A percentile compares a stretch with the other conserved stretches of the same genome.
phyloP scores from a whole-genome alignment of 768 basidiomycete species.

The Boletus edulis region DNA sequence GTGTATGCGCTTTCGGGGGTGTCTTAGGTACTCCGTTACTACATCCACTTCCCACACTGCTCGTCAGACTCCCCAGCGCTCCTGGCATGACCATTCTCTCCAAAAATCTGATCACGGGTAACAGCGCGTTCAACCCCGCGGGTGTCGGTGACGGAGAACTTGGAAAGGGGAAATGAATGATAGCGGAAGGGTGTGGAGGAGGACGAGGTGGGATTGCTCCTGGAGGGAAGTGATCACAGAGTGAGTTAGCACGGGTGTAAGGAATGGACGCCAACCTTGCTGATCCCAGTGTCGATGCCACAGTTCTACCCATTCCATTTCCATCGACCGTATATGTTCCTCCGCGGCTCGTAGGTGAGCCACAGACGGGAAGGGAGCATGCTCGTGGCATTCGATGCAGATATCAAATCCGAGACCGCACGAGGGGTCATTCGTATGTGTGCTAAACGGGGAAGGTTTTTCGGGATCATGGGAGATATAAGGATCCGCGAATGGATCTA shows the following conservation, averaged over 20 bases:
- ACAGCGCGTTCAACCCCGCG: conserved; percentile 52
- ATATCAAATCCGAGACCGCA: conserved; percentile 75
- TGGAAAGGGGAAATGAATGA: conserved; percentile 76
- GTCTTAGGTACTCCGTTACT: conserved; percentile 8
- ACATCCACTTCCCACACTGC: neutral
- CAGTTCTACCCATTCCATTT: conserved; percentile 61
- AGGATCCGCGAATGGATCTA: conserved; percentile 17
- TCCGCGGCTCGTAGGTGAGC: conserved; percentile 71
- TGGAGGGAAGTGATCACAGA: neutral
- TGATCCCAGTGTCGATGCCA: conserved; percentile 26
- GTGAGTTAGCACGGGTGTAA: conserved; percentile 10
- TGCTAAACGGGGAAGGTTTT: conserved; percentile 35
- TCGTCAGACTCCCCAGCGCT: conserved; percentile 16
- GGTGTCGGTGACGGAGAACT: conserved; percentile 57
- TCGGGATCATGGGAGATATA: conserved; percentile 10
- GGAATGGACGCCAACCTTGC: conserved; percentile 1
- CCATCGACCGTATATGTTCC: conserved; percentile 67
- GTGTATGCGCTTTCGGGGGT: conserved; percentile 6
- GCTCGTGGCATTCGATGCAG: conserved; percentile 85
- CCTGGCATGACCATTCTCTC: conserved; percentile 61
- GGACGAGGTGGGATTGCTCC: conserved; percentile 52
- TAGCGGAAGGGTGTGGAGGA: conserved; percentile 66
- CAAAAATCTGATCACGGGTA: conserved; percentile 65
- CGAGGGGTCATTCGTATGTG: conserved; percentile 39
- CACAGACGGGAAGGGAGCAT: conserved; percentile 68